Base-by-base conservation (phyloP, 106 monocot species). In the Acorus gramineus region DNA sequence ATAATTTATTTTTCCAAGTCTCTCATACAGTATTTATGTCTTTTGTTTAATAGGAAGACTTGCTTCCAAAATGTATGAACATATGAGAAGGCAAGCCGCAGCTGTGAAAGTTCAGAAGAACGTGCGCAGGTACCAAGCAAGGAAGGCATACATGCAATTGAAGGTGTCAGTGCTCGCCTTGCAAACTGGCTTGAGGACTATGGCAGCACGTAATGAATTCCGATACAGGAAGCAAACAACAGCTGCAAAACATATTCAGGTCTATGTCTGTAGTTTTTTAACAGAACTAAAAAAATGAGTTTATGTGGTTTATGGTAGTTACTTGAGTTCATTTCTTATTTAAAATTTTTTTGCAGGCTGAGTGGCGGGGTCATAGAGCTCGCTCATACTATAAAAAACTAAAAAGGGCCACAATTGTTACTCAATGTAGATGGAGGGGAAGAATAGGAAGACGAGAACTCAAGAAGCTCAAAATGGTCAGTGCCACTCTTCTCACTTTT, bases 401-500 rank as follows among this genome's bases (percentile, higher is more conserved):
- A 74, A 88, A 78, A 61, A 66, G 56, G 57, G 78, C 98, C 60
- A 72, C 83, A 14, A 69, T 92, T 76, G 69, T 79, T 71, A 81
- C 87, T 14, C 98, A 98, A 70, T 85, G 83, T 14, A 75, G 78
- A 77, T 98, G 98, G 98, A 91, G 98, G 68, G 98, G 91, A 75
- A 85, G 80, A 60, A 62, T 81, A 70, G 98, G 85, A 56, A 87
- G 81, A 62, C 87, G 59, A 70, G 91, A 98, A 51, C 83, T 98
- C n/a, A 80, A 85, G 52, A 98, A 85, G 59, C 98, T 98, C 52
- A 98, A 98, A 86, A 82, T 98, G 98, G 98, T 95, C 44, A 69
- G 77, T 75, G 43, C 46, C 11, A 6, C 46, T 44, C 3, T 47
- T 9, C 49, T 42, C 28, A 28, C 28, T 28, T 28, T 28, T 1